Conservation (phyloP, 169 alveolate species). For the Amoebophrya sp. region DNA sequence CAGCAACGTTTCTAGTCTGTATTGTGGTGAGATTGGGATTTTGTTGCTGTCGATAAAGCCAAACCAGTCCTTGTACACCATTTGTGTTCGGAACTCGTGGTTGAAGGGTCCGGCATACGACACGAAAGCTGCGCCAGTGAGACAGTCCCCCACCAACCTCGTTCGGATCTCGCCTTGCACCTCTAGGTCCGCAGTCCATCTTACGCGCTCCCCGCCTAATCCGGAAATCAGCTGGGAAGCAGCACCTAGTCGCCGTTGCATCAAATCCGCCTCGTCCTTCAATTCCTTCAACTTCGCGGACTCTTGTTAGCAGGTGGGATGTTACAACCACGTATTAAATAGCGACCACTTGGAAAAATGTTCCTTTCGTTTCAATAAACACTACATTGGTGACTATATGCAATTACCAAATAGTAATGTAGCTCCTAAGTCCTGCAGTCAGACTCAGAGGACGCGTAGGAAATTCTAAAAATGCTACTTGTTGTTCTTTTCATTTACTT, state of each 20-base stretch:
- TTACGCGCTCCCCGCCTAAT: constrained; percentile 63
- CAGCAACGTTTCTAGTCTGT: constrained; percentile 71
- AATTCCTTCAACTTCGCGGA: constrained; percentile 72
- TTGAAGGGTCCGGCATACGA: constrained; percentile 86
- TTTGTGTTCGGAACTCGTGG: constrained; percentile 69
- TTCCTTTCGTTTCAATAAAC: too few species aligned
- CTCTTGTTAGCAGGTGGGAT: too few species aligned
- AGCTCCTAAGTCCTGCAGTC: too few species aligned
- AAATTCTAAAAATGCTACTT: too few species aligned
- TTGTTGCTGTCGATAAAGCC: constrained; percentile 58
- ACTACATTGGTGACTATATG: too few species aligned
- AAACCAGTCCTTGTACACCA: constrained; percentile 82
- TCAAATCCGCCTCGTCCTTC: constrained; percentile 66
- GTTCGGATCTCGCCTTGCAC: constrained; percentile 61
- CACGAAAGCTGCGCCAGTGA: constrained; percentile 77
- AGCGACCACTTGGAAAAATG: too few species aligned
- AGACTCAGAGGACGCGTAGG: too few species aligned
- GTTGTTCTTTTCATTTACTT: too few species aligned
- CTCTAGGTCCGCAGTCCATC: constrained; percentile 78
- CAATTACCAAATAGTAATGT: too few species aligned
- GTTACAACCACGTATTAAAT: too few species aligned
- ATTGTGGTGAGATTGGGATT: constrained; percentile 67
- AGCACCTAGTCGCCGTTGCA: constrained; percentile 74
- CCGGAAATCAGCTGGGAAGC: constrained; percentile 83
- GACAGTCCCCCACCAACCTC: constrained; percentile 81